Evolutionary conservation across 2,329 filamentous ascomycete species (phyloP).

Genomic region (Fusarium liriodendri): DNA sequence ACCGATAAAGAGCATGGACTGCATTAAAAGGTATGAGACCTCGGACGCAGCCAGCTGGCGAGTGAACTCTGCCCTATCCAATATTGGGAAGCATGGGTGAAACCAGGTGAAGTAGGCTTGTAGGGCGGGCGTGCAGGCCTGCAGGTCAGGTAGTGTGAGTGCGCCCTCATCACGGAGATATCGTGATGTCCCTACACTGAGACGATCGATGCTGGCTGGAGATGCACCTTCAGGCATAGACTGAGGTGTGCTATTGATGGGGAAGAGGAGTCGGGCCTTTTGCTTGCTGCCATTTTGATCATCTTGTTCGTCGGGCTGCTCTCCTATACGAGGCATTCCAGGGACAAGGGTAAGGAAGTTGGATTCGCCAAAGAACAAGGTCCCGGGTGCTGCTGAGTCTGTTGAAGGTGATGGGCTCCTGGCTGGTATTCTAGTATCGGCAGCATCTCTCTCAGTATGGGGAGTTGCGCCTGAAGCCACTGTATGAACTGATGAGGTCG

Average conservation of each 20-base stretch:
- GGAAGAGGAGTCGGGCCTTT: conserved; percentile 45
- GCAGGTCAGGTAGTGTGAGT: conserved; percentile 58
- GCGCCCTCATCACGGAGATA: conserved; percentile 59
- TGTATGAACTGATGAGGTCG: background rate
- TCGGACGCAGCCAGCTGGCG: conserved; percentile 52
- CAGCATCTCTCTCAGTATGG: background rate
- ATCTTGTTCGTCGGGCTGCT: background rate
- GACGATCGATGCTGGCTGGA: conserved; percentile 46
- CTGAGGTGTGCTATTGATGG: conserved; percentile 44
- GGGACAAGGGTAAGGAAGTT: conserved; percentile 53
- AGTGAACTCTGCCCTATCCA: conserved; percentile 59
- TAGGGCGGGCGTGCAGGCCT: conserved; percentile 56
- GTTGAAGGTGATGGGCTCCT: conserved; percentile 31
- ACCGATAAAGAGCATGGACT: conserved; percentile 66
- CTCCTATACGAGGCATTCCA: conserved; percentile 20
- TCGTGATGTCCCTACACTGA: conserved; percentile 59
- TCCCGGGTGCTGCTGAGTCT: conserved; percentile 38
- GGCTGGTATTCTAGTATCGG: conserved; percentile 13
- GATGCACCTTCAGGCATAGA: conserved; percentile 27
- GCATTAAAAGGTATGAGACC: conserved; percentile 61
- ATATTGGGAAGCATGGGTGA: conserved; percentile 66
- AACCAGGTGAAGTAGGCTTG: conserved; percentile 67
- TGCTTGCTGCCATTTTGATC: conserved; percentile 13
- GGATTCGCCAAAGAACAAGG: conserved; percentile 53
- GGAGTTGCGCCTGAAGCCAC: background rate